Percentiles rank a stretch among this genome's conserved stretches.
Conservation (phyloP, 2,329 filamentous ascomycete genomes). For the Pseudogymnoascus sp. region DNA sequence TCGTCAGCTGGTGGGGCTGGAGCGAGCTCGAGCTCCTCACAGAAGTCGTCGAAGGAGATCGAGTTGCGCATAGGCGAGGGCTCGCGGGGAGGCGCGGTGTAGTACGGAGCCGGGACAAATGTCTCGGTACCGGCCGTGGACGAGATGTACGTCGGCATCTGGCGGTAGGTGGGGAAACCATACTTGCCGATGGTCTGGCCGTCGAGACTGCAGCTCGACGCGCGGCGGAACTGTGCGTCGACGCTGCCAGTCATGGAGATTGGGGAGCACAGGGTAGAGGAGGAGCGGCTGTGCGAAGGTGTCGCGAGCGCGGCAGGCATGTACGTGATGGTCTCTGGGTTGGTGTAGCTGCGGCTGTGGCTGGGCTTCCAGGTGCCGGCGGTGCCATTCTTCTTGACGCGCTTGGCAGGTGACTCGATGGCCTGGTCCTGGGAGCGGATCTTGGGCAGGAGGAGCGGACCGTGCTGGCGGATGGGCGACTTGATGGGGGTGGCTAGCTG, state of each 20-base stretch:
- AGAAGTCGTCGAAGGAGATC: conserved; percentile 25
- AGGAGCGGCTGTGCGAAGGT: conserved; percentile 23
- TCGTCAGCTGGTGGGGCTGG: conserved; percentile 27
- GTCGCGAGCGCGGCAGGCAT: conserved; percentile 17
- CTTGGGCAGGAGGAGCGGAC: conserved; percentile 73
- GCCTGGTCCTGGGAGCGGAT: conserved; percentile 78
- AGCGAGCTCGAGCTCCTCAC: conserved; percentile 21
- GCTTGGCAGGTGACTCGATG: conserved; percentile 51
- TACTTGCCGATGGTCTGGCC: conserved; percentile 57
- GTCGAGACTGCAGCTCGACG: conserved; percentile 61
- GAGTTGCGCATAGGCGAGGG: conserved; percentile 33
- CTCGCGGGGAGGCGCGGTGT: conserved; percentile 30
- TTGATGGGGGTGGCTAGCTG: conserved; percentile 59
- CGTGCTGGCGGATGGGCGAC: conserved; percentile 68
- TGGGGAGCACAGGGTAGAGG: conserved; percentile 26
- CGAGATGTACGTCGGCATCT: conserved; percentile 50
- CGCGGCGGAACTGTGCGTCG: conserved; percentile 43
- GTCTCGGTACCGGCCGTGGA: conserved; percentile 30
- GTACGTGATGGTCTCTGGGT: conserved; percentile 45
- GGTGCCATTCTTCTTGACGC: conserved; percentile 45
- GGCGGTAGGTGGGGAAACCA: conserved; percentile 77
- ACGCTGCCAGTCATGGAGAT: conserved; percentile 22
- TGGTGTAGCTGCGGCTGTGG: conserved; percentile 52
- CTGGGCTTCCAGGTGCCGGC: conserved; percentile 36
- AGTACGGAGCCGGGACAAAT: conserved; percentile 37